Evolutionary conservation across 495 filamentous ascomycete genomes (phyloP), one percentile per base, ranked within the genome.

Genomic region (Thermothielavioides terrestris): DNA sequence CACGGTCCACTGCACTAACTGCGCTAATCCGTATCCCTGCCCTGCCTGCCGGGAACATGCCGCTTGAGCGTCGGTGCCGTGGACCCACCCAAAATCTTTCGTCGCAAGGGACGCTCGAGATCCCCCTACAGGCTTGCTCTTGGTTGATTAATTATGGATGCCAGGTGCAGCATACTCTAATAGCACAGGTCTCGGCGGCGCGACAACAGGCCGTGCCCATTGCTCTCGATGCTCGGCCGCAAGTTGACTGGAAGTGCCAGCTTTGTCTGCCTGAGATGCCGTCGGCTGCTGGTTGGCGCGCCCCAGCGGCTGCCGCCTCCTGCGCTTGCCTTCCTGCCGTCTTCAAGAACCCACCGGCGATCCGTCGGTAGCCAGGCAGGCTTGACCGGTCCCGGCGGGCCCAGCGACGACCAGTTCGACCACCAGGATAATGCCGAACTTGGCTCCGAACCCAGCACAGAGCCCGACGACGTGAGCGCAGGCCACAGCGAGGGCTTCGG

Each of bases 221-320:
- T 15, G 25, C 30, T 31, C 20, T 27, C 32, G 41, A 77, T 78
- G 75, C 67, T 77, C 56, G 42, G 65, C 42, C 60, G 65, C 47
- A 61, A 59, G 42, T 52, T 61, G 14, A 43, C 60, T 12, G 47
- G 65, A 47, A 50, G 65, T 56, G 46, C 63, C 47, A 52, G 67
- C 59, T 68, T 70, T 49, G 65, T 77, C 60, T 78, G 75, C 66
- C 56, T 76, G 36, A 57, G 67, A 64, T 78, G 75, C 59, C 73
- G 63, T 32, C 49, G 68, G 38, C 66, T 59, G 56, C 59, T 71
- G 52, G 45, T 56, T 23, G 49, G 53, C 37, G 59, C 50, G 42
- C 49, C 49, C 42, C 51, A 36, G 56, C 34, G 23, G 46, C 46
- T 51, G 44, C 23, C 42, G 31, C 42, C 52, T 28, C 50, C 48